Conservation (phyloP, 495 filamentous ascomycete species). For the Filosporella fistucella region DNA sequence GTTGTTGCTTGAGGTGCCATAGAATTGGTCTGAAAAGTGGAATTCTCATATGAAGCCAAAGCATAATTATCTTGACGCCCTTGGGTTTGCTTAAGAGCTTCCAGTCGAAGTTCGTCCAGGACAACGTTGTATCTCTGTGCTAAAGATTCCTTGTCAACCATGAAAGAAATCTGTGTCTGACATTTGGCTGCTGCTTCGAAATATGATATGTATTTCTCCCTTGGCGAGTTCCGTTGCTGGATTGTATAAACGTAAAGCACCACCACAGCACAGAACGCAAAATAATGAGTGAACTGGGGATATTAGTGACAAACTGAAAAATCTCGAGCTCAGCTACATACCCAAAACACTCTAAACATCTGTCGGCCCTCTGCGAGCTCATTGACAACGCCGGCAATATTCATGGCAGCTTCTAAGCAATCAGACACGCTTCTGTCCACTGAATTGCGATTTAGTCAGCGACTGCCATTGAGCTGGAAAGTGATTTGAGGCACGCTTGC, state of each 20-base stretch:
- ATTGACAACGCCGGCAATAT: slow-evolving; percentile 7
- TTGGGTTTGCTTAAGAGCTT: slow-evolving; percentile 26
- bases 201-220: slow-evolving; percentile 19
- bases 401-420: slow-evolving; percentile 5
- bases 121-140: slow-evolving; percentile 34
- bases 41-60: too few species aligned
- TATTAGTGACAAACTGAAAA: not conserved
- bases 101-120: slow-evolving; percentile 38
- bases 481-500: too few species aligned
- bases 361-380: slow-evolving; percentile 22
- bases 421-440: slow-evolving; percentile 1
- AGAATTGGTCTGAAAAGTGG: not conserved
- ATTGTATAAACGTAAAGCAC: slow-evolving; percentile 52
- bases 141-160: slow-evolving; percentile 24
- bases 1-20: not conserved
- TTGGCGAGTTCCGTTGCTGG: slow-evolving; percentile 29
- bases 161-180: slow-evolving; percentile 25
- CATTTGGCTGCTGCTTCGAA: slow-evolving; percentile 26
- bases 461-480: too few species aligned
- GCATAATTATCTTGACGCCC: not conserved
- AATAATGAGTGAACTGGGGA: slow-evolving; percentile 45
- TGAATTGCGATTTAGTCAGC: too few species aligned
- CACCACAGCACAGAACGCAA: slow-evolving; percentile 49
- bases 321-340: not conserved
- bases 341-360: slow-evolving; percentile 15